phyloP scores from a whole-genome alignment of 768 basidiomycete genomes.

The Hypsizygus marmoreus region DNA sequence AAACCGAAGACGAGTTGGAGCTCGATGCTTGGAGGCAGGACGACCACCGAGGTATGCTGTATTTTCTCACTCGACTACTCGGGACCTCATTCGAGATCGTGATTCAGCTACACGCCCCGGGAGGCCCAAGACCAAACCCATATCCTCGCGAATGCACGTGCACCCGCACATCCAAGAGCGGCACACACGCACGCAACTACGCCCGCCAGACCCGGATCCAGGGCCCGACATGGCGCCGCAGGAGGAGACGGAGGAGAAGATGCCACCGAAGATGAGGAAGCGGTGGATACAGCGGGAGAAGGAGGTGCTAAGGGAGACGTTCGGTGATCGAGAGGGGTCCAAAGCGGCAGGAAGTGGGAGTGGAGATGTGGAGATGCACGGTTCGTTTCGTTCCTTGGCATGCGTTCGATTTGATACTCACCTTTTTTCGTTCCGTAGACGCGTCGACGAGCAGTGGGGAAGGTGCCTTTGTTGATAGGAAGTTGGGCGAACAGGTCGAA shows the following conservation, averaged over 20 bases:
- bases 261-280: constrained; percentile 71
- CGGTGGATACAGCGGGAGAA: constrained; percentile 37
- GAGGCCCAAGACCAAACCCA: too few species aligned
- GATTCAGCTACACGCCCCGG: background rate
- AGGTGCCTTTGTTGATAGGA: too few species aligned
- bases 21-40: background rate
- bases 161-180: too few species aligned
- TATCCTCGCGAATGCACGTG: too few species aligned
- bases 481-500: too few species aligned
- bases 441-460: background rate
- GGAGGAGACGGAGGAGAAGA: constrained; percentile 33
- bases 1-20: constrained; percentile 9
- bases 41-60: background rate
- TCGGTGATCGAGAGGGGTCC: background rate
- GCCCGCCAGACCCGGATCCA: constrained; percentile 7
- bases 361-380: background rate
- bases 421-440: background rate
- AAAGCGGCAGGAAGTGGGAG: constrained; percentile 1
- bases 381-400: background rate
- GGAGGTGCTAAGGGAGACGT: constrained; percentile 24
- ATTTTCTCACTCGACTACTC: background rate
- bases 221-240: constrained; percentile 7
- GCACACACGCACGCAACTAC: background rate
- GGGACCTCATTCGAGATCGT: background rate
- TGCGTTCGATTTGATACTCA: background rate